Evolutionary conservation across 2,329 filamentous ascomycete genomes (phyloP).

Genomic region (Sporothrix brasiliensis): DNA sequence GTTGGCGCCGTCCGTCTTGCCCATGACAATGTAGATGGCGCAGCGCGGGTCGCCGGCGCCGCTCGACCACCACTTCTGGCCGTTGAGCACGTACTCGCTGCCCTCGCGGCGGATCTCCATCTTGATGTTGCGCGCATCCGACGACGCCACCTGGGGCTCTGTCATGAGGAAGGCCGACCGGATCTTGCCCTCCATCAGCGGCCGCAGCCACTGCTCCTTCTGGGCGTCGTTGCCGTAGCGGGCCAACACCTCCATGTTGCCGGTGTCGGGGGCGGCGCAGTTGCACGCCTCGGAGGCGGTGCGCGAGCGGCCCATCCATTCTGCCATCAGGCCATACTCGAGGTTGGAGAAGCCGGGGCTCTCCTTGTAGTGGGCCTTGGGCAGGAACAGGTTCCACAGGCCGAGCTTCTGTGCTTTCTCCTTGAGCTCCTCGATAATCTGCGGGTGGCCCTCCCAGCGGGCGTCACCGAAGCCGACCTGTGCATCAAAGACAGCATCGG

Average conservation of each 20-base stretch:
- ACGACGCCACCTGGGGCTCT: slow-evolving; percentile 83
- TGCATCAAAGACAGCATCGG: slow-evolving; percentile 77
- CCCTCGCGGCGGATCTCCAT: slow-evolving; percentile 81
- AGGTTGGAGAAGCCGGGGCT: slow-evolving; percentile 93
- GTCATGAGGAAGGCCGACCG: slow-evolving; percentile 93
- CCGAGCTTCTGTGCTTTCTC: slow-evolving; percentile 77
- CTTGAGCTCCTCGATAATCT: slow-evolving; percentile 88
- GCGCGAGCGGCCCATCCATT: slow-evolving; percentile 85
- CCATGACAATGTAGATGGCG: slow-evolving; percentile 94
- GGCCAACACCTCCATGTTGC: slow-evolving; percentile 93
- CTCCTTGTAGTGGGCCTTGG: slow-evolving; percentile 92
- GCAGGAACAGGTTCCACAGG: slow-evolving; percentile 98
- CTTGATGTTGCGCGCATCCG: slow-evolving; percentile 91
- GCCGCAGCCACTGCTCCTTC: slow-evolving; percentile 80
- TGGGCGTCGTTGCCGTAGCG: slow-evolving; percentile 87
- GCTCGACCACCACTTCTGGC: slow-evolving; percentile 99
- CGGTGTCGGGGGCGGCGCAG: slow-evolving; percentile 87
- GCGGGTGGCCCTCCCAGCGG: slow-evolving; percentile 79
- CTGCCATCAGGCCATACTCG: slow-evolving; percentile 97
- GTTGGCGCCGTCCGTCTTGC: slow-evolving; percentile 80
- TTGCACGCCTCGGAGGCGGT: slow-evolving; percentile 85
- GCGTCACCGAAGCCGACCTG: slow-evolving; percentile 75
- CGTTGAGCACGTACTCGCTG: slow-evolving; percentile 87
- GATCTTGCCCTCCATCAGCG: slow-evolving; percentile 81
- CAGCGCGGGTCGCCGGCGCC: slow-evolving; percentile 92